phyloP scores from a whole-genome alignment of 371 early-diverging fungal species.

The Mortierella sp. region DNA sequence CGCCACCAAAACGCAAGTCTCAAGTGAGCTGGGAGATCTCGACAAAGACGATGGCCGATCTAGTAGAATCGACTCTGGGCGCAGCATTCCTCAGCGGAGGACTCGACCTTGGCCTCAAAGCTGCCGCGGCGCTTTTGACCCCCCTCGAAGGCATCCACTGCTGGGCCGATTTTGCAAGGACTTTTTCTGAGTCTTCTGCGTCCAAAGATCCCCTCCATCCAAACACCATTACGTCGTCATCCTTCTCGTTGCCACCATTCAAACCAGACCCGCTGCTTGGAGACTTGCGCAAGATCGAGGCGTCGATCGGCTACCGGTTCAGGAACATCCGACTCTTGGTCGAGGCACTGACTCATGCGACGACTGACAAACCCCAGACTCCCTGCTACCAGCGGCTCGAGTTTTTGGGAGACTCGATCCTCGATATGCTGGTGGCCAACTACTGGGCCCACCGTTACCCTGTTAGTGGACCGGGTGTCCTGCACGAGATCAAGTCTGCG shows the following conservation, averaged over 20 bases:
- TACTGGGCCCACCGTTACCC: conserved; percentile 71
- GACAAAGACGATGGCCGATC: conserved; percentile 90
- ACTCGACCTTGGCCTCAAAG: conserved; percentile 70
- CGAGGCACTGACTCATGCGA: conserved; percentile 87
- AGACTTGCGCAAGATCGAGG: conserved; percentile 58
- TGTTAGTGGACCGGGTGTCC: conserved; percentile 68
- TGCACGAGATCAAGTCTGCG: conserved; percentile 78
- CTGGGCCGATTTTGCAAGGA: conserved; percentile 63
- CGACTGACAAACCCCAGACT: conserved; percentile 52
- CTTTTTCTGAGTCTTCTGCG: background rate
- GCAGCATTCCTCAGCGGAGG: conserved; percentile 79
- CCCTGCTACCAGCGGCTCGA: conserved; percentile 89
- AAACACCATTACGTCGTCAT: too few species aligned
- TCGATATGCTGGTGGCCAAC: conserved; percentile 81
- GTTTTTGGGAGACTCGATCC: conserved; percentile 89
- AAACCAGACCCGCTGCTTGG: conserved; percentile 5
- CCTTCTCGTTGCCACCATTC: background rate
- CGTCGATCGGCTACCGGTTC: conserved; percentile 76
- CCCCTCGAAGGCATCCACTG: conserved; percentile 64
- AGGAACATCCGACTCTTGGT: conserved; percentile 65
- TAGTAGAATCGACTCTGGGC: conserved; percentile 91
- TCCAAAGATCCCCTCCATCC: background rate
- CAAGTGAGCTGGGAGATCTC: conserved; percentile 58
- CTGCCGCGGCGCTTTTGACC: conserved; percentile 66
- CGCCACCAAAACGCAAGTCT: background rate